Percentiles rank a stretch among this genome's conserved stretches.
phyloP scores from a whole-genome alignment of 495 filamentous ascomycete species.

The Penicillium macrosclerotiorum region DNA sequence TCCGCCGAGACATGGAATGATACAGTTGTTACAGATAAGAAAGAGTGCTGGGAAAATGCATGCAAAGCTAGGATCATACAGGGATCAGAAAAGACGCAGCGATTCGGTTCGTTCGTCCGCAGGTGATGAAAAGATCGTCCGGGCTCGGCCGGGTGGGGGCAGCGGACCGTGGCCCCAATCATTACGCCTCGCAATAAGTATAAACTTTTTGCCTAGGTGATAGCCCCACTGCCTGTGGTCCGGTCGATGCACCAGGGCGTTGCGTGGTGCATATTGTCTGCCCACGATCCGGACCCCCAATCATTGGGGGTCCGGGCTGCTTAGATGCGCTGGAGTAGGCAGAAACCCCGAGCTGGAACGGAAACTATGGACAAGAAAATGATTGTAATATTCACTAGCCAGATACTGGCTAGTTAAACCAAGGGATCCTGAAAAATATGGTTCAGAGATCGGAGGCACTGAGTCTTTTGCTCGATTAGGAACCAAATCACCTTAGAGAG shows the following conservation, averaged over 20 bases:
- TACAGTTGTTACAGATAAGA: not conserved
- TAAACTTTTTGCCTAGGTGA: not conserved
- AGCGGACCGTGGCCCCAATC: not conserved
- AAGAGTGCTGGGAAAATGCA: not conserved
- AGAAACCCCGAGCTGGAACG: not conserved
- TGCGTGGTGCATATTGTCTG: not conserved
- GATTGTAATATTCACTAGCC: not conserved
- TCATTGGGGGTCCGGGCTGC: not conserved
- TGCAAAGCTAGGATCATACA: not conserved
- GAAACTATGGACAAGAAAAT: not conserved
- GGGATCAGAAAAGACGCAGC: slow-evolving; percentile 4
- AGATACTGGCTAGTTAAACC: not conserved
- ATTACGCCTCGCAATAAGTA: not conserved
- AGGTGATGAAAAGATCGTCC: not conserved
- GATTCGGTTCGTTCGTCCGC: not conserved
- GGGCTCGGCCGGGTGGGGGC: not conserved
- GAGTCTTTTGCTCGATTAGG: too few species aligned
- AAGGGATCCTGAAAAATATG: not conserved
- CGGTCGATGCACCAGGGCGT: not conserved
- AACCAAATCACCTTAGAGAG: not conserved
- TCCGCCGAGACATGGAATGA: not conserved
- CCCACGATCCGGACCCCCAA: not conserved
- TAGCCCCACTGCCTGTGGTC: too few species aligned
- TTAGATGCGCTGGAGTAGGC: not conserved
- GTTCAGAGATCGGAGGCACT: not conserved